Conservation (phyloP, 768 basidiomycete species). For the Clathrus columnatus region DNA sequence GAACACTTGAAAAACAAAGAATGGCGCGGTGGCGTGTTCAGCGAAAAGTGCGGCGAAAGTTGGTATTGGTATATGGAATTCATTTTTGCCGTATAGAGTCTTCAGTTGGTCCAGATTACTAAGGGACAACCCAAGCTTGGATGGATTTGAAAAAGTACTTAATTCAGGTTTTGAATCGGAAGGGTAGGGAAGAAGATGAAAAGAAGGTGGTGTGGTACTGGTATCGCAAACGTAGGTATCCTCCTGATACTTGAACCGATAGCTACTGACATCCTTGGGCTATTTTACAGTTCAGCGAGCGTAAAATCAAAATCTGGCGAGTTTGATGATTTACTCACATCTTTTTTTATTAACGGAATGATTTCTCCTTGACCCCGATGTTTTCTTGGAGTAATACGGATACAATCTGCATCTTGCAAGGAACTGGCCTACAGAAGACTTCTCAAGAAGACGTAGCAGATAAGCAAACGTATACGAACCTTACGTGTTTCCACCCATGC, state of each 20-base stretch:
- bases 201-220: constrained; percentile 42
- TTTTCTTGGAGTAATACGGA: constrained; percentile 69
- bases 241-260: constrained; percentile 88
- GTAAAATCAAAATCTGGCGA: constrained; percentile 22
- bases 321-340: neutral
- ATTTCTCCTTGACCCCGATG: constrained; percentile 90
- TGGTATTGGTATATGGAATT: constrained; percentile 95
- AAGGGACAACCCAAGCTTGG: constrained; percentile 42
- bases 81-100: constrained; percentile 81
- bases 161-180: constrained; percentile 63
- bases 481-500: constrained; percentile 73
- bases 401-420: constrained; percentile 65
- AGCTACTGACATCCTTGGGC: constrained; percentile 45
- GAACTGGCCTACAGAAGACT: constrained; percentile 40
- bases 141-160: constrained; percentile 46
- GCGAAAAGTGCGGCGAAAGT: constrained; percentile 85
- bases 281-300: constrained; percentile 12
- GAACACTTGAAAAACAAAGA: constrained; percentile 99
- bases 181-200: constrained; percentile 83
- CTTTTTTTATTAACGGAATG: constrained; percentile 61
- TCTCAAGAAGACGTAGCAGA: neutral
- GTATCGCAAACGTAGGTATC: constrained; percentile 79
- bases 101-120: constrained; percentile 42
- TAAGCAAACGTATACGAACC: constrained; percentile 30
- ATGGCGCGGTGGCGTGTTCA: constrained; percentile 96